Percentiles rank a stretch among this genome's conserved stretches.
phyloP scores from a whole-genome alignment of 176 grass and related monocot species.

The Carex littledalei region DNA sequence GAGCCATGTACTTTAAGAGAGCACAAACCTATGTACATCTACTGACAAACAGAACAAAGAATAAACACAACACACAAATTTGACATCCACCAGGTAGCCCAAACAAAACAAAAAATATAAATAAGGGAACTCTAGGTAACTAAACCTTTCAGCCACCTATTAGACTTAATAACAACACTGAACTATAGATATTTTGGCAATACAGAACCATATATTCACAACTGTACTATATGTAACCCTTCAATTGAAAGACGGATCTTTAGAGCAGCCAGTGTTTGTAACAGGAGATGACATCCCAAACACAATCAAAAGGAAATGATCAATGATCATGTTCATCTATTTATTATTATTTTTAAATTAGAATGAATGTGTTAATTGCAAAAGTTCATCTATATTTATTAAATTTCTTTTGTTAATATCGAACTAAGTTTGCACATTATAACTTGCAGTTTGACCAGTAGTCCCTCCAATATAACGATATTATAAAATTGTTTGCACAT shows the following conservation, averaged over 20 bases:
- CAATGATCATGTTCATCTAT: too few relatives aligned
- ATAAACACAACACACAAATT: constrained; percentile 17
- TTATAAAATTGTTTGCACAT: too few relatives aligned
- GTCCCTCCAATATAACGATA: too few relatives aligned
- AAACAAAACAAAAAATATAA: neutral
- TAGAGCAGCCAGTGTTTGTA: constrained; percentile 39
- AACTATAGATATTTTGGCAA: neutral
- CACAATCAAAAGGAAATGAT: constrained; percentile 52
- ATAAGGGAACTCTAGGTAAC: constrained; percentile 12
- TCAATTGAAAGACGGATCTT: constrained; percentile 64
- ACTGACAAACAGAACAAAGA: constrained; percentile 26
- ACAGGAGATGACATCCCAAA: constrained; percentile 63
- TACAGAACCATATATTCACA: too few relatives aligned
- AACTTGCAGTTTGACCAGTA: too few relatives aligned
- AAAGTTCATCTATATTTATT: too few relatives aligned
- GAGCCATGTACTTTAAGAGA: constrained; percentile 21
- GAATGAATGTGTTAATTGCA: too few relatives aligned
- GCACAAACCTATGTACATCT: constrained; percentile 28
- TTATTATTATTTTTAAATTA: too few relatives aligned
- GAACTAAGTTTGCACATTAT: too few relatives aligned
- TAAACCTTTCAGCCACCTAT: constrained; percentile 4
- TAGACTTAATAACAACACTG: neutral
- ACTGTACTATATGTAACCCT: neutral
- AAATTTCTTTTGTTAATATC: too few relatives aligned
- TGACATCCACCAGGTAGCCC: neutral